Evolutionary conservation across 345 rosid genomes (phyloP).

Genomic region (Excoecaria cochinchinensis): DNA sequence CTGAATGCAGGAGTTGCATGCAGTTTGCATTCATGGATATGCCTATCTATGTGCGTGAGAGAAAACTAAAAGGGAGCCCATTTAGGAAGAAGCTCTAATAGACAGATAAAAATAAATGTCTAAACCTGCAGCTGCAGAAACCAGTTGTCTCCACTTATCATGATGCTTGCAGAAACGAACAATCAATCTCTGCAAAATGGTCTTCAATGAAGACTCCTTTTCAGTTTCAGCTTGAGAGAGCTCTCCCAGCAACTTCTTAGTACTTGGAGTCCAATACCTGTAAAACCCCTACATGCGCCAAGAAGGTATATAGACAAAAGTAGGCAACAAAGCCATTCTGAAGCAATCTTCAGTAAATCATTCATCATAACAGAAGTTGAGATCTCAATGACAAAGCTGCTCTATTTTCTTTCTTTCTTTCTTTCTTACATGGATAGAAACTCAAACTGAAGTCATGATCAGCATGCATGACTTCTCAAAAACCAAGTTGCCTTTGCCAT

Average conservation of each 20-base stretch:
- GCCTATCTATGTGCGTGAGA: background rate
- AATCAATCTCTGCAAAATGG: conserved; percentile 74
- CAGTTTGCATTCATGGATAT: background rate
- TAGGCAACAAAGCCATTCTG: background rate
- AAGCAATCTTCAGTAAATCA: conserved; percentile 3
- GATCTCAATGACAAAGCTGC: background rate
- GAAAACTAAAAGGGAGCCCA: background rate
- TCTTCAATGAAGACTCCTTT: conserved; percentile 70
- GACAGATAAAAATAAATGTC: conserved; percentile 12
- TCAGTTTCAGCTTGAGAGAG: conserved; percentile 81
- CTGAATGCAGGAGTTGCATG: background rate
- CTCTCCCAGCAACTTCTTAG: conserved; percentile 63
- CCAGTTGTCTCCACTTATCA: conserved; percentile 73
- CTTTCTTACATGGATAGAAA: background rate
- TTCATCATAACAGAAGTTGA: conserved; percentile 7
- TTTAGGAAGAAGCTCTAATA: background rate
- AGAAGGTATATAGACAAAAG: conserved; percentile 2
- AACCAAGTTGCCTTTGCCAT: background rate
- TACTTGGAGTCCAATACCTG: conserved; percentile 87
- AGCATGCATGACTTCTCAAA: background rate
- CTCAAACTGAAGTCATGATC: background rate
- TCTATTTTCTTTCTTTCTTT: background rate
- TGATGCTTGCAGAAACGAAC: conserved; percentile 73
- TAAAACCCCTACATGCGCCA: conserved; percentile 62
- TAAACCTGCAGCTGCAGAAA: conserved; percentile 75